Evolutionary conservation across 2,329 filamentous ascomycete genomes (phyloP), one percentile per base, ranked within the genome.

Genomic region (Aspergillus brunneoviolaceus): DNA sequence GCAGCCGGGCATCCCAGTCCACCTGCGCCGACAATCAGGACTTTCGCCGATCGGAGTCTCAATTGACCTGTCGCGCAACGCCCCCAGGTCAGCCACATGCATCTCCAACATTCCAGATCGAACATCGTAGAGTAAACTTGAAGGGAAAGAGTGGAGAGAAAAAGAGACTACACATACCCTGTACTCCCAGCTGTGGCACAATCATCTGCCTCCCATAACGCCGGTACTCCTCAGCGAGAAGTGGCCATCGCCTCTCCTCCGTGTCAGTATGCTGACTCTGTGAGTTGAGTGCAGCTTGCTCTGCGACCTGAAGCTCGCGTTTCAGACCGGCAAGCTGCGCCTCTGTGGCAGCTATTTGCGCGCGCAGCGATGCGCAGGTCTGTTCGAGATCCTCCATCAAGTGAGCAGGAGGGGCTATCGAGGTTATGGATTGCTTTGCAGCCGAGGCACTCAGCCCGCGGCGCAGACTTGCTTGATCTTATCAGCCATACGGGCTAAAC

Each of bases 181-280:
- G 81, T 1, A 96, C 80, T 0, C 93, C 92, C 62, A 97, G 82
- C 59, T 89, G 85, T 0, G 92, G 89, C 61, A 97, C 86, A 65
- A 98, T 93, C 80, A 98, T 88, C 77, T 97, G 94, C 45, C 94
- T 84, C 7, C 91, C 92, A 78, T 98, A 98, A 62, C 93, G 85
- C 65, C 86, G 86, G 74, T 96, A 96, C 68, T 97, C 92, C 5
- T 89, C 85, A 16, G 81, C 78, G 4, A 78, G 75, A 2, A 96
- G 80, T 0, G 90, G 91, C 89, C 91, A 94, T 64, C 79, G 84
- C 25, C 59, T 27, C 23, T 49, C 33, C 35, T 57, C 55, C 47
- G 49, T 35, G 35, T 14, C 51, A 21, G 39, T 45, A 9, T 19
- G 6, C 39, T 45, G 39, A 19, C 14, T 9, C 16, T 45, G 39